phyloP scores from a whole-genome alignment of 495 filamentous ascomycete genomes.

The Antarctomyces pellizariae region DNA sequence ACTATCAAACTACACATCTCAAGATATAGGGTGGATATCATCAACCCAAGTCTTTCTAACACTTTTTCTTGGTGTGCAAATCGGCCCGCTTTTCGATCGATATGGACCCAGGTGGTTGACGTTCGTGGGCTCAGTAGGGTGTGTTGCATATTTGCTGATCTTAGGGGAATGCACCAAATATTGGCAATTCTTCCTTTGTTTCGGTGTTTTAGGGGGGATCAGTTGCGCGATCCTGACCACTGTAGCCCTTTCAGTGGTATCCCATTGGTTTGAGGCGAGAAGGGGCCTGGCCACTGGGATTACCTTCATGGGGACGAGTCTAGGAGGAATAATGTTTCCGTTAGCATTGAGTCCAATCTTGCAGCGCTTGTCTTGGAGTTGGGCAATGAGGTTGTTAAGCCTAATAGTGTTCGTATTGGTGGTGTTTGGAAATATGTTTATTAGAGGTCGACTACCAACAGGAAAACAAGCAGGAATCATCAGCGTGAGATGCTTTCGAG shows the following conservation, averaged over 20 bases:
- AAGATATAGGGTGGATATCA: constrained; percentile 42
- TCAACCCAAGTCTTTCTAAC: constrained; percentile 37
- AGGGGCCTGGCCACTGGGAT: constrained; percentile 42
- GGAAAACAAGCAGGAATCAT: constrained; percentile 16
- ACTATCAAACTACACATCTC: constrained; percentile 25
- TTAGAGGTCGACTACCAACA: constrained; percentile 27
- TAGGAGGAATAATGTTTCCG: constrained; percentile 39
- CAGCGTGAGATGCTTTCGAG: constrained; percentile 28
- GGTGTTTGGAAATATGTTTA: constrained; percentile 25
- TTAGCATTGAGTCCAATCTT: constrained; percentile 26
- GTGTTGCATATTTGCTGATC: constrained; percentile 6
- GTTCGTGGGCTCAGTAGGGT: constrained; percentile 3
- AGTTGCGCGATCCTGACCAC: constrained; percentile 34
- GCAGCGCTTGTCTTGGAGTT: constrained; percentile 27
- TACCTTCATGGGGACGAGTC: constrained; percentile 31
- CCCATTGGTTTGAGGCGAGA: constrained; percentile 38
- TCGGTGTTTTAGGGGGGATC: constrained; percentile 30
- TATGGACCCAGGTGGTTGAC: constrained; percentile 13
- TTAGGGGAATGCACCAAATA: constrained; percentile 22
- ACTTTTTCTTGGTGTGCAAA: constrained; percentile 38
- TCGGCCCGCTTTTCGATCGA: constrained; percentile 43
- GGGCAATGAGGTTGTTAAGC: constrained; percentile 32
- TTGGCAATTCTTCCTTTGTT: constrained; percentile 43
- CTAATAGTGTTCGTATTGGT: constrained; percentile 32
- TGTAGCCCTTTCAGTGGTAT: constrained; percentile 31